Percentiles rank a stretch among this genome's conserved stretches.
phyloP scores from a whole-genome alignment of 1,139 yeast genomes.

The Scheffersomyces quercinus region DNA sequence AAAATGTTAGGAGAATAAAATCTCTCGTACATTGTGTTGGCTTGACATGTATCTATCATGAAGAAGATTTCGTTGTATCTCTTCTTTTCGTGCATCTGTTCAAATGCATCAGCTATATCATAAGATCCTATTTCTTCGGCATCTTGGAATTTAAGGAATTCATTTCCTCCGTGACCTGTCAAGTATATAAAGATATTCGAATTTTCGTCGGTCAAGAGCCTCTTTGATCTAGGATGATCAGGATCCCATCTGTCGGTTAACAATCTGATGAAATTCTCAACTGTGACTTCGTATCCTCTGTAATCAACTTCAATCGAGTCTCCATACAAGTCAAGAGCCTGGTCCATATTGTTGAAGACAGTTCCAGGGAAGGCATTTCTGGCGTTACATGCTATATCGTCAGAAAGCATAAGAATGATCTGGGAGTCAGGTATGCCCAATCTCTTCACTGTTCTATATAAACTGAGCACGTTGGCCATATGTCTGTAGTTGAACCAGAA shows the following conservation, averaged over 20 bases:
- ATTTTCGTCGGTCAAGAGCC: conserved; percentile 88
- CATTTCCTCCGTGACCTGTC: conserved; percentile 99
- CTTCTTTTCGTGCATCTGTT: conserved; percentile 94
- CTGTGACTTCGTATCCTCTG: conserved; percentile 97
- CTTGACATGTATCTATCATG: conserved; percentile 99
- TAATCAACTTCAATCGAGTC: conserved; percentile 95
- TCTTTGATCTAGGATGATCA: conserved; percentile 88
- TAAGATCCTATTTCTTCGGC: conserved; percentile 96
- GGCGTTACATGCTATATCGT: conserved; percentile 96
- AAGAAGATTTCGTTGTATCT: conserved; percentile 93
- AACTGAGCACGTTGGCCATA: conserved; percentile 92
- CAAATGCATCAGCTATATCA: conserved; percentile 96
- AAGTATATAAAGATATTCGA: conserved; percentile 90
- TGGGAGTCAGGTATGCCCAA: conserved; percentile 98
- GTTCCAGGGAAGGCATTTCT: conserved; percentile 95
- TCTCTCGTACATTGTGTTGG: conserved; percentile 93
- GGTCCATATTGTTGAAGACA: conserved; percentile 90
- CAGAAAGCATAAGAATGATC: conserved; percentile 92
- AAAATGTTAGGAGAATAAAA: conserved; percentile 90
- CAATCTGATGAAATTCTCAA: conserved; percentile 86
- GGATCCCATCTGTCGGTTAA: conserved; percentile 95
- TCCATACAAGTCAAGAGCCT: conserved; percentile 92
- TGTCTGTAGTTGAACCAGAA: conserved; percentile 98
- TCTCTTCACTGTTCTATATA: conserved; percentile 93
- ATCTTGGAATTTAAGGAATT: conserved; percentile 94